phyloP scores from a whole-genome alignment of 306 rosid genomes.

The Senna tora region DNA sequence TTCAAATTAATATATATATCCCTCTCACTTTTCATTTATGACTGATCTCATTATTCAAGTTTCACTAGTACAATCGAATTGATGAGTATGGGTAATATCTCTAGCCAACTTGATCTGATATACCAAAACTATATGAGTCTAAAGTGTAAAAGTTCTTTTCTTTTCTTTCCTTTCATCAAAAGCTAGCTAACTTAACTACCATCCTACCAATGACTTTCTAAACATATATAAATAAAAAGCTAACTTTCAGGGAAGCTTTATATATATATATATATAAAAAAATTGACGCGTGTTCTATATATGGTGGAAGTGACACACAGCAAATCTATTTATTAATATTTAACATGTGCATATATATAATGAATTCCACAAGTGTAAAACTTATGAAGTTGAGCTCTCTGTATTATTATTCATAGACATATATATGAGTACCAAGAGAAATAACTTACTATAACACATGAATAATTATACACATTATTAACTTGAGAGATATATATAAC shows the following conservation, averaged over 20 bases:
- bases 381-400: too few species aligned
- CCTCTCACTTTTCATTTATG: neutral
- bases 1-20: neutral
- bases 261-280: too few species aligned
- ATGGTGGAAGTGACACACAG: too few species aligned
- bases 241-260: conserved; percentile 10
- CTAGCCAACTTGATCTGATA: conserved; percentile 12
- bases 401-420: too few species aligned
- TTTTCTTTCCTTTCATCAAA: neutral
- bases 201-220: neutral
- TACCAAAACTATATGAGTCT: neutral
- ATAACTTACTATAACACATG: too few species aligned
- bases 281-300: too few species aligned
- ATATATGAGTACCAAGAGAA: too few species aligned
- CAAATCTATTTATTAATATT: too few species aligned
- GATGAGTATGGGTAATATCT: neutral
- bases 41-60: neutral
- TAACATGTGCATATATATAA: too few species aligned
- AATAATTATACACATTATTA: too few species aligned
- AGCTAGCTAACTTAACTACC: neutral
- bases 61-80: neutral
- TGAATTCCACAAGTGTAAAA: too few species aligned
- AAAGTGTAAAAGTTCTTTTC: neutral
- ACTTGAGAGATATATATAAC: too few species aligned
- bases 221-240: neutral